phyloP scores from a whole-genome alignment of 805 yeast species.

The Nakazawaea wickerhamii region DNA sequence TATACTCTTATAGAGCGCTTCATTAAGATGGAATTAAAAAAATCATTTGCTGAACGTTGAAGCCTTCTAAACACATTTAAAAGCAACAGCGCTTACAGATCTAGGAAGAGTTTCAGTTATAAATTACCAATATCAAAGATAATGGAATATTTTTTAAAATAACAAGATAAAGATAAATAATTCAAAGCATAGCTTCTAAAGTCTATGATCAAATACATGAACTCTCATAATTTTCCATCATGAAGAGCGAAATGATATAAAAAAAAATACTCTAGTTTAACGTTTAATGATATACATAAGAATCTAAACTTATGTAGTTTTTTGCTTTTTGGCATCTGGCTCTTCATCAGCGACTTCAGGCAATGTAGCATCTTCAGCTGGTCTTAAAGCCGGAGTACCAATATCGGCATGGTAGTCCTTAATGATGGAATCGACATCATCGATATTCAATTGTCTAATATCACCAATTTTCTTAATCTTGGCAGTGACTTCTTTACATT shows the following conservation, averaged over 20 bases:
- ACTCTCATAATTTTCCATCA: no score
- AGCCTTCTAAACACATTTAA: no score
- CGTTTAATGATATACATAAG: no score
- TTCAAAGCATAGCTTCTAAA: no score
- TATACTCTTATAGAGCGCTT: no score
- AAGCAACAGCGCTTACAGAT: no score
- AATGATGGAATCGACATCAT: constrained; percentile 95
- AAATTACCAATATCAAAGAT: not conserved
- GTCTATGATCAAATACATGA: no score
- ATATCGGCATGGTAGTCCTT: constrained; percentile 85
- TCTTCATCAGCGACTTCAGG: constrained; percentile 11
- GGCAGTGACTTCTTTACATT: constrained; percentile 89
- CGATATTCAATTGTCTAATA: constrained; percentile 88
- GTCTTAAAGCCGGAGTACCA: constrained; percentile 39
- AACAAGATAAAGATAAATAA: not conserved
- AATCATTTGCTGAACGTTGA: no score
- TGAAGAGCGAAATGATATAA: no score
- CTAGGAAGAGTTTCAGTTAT: not conserved
- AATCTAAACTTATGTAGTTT: constrained; percentile 6
- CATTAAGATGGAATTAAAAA: no score
- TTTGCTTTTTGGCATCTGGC: constrained; percentile 12
- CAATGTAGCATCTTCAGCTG: constrained; percentile 1
- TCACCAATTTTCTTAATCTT: constrained; percentile 95
- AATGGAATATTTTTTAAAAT: not conserved
- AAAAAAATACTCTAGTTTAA: no score